A percentile compares a stretch with the other conserved stretches of the same genome.
Conservation (phyloP, 129 eudicot genomes). For the Scalesia atractyloides region DNA sequence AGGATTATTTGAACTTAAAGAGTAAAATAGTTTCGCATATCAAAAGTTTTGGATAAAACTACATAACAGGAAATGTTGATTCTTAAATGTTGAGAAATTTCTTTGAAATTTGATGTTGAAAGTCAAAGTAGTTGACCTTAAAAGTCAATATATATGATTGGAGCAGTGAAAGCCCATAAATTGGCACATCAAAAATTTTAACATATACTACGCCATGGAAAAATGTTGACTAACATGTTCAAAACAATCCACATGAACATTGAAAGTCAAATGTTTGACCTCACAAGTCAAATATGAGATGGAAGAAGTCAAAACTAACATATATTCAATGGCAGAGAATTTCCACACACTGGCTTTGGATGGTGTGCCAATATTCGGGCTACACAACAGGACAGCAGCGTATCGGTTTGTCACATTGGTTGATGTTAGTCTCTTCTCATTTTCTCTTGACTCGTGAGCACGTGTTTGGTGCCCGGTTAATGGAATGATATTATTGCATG, state of each 20-base stretch:
- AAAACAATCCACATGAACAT: not conserved
- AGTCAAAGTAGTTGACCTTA: constrained; percentile 9
- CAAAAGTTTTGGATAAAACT: not conserved
- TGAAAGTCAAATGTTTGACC: constrained; percentile 14
- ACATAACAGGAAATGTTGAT: not conserved
- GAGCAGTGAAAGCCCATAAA: constrained; percentile 4
- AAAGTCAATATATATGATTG: constrained; percentile 1
- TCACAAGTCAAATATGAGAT: constrained; percentile 4
- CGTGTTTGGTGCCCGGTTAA: not conserved
- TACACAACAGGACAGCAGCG: constrained; percentile 86
- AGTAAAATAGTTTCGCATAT: not conserved
- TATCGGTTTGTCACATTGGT: constrained; percentile 92
- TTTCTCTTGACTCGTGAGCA: not conserved
- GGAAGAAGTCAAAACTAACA: constrained; percentile 4
- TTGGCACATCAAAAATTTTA: not conserved
- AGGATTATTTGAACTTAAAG: not conserved
- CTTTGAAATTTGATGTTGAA: not conserved
- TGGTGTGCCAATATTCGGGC: constrained; percentile 81
- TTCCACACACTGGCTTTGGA: constrained; percentile 86
- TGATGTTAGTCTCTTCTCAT: constrained; percentile 68
- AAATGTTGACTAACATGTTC: not conserved
- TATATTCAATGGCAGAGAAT: constrained; percentile 47
- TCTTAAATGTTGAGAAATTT: not conserved
- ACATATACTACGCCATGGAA: not conserved
- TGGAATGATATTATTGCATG: constrained; percentile 2